Conservation (phyloP, 225 moss, liverwort and hornwort species). For the Rhytidiadelphus loreus region DNA sequence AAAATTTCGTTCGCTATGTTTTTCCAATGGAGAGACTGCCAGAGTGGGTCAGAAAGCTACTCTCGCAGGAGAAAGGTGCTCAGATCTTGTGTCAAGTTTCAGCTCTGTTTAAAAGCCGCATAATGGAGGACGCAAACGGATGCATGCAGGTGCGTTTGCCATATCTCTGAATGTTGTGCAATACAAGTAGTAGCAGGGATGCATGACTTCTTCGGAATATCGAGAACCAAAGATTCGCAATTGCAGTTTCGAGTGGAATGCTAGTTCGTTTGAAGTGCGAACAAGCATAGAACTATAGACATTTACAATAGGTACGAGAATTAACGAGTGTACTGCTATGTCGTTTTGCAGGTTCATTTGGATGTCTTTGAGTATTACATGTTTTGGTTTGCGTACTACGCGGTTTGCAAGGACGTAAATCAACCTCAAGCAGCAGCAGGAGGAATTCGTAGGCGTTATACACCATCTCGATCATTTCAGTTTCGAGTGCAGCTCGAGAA, state of each 20-base stretch:
- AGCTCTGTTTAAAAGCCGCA: slow-evolving; percentile 41
- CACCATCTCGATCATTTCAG: slow-evolving; percentile 45
- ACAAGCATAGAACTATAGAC: not conserved
- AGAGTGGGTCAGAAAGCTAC: slow-evolving; percentile 52
- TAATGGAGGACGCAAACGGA: slow-evolving; percentile 40
- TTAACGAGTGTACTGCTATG: not conserved
- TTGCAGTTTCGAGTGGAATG: not conserved
- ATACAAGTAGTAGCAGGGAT: not conserved
- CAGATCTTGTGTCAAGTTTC: slow-evolving; percentile 47
- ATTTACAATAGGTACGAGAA: not conserved
- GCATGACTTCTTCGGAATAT: not conserved
- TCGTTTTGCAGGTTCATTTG: slow-evolving; percentile 45
- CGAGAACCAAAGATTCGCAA: not conserved
- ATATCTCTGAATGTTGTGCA: not conserved
- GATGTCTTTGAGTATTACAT: slow-evolving; percentile 72
- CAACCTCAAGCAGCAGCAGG: slow-evolving; percentile 29
- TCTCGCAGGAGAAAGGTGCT: slow-evolving; percentile 49
- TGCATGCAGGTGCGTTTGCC: slow-evolving; percentile 43
- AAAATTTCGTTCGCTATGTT: slow-evolving; percentile 58
- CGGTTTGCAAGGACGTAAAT: slow-evolving; percentile 54
- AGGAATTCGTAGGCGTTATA: slow-evolving; percentile 23
- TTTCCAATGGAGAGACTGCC: slow-evolving; percentile 61
- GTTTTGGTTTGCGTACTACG: slow-evolving; percentile 68
- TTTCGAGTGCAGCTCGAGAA: slow-evolving; percentile 48
- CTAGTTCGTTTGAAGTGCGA: not conserved